phyloP scores from a whole-genome alignment of 2,329 filamentous ascomycete genomes.

The Colletotrichum destructivum region DNA sequence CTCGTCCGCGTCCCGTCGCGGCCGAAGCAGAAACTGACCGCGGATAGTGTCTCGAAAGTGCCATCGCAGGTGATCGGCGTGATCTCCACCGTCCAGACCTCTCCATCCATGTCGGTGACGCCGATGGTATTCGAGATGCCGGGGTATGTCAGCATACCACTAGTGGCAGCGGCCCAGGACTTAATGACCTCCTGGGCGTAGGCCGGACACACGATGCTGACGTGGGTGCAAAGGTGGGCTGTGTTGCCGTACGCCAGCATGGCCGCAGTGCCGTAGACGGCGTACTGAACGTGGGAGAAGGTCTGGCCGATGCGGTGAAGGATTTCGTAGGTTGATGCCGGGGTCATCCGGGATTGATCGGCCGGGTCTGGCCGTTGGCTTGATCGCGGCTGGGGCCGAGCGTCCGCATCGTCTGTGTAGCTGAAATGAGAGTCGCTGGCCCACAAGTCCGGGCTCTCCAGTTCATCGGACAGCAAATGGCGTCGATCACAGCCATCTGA shows the following conservation, averaged over 20 bases:
- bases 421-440: background rate
- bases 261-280: constrained; percentile 62
- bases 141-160: constrained; percentile 49
- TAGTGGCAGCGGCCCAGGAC: constrained; percentile 56
- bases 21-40: constrained; percentile 41
- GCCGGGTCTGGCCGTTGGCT: background rate
- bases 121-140: constrained; percentile 58
- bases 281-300: constrained; percentile 62
- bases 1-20: constrained; percentile 9
- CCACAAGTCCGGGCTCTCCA: background rate
- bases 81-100: constrained; percentile 53
- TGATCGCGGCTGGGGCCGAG: background rate
- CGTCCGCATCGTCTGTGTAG: too few species aligned
- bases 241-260: constrained; percentile 61
- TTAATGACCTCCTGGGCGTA: constrained; percentile 54
- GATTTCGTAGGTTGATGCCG: constrained; percentile 53
- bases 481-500: background rate
- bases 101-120: constrained; percentile 57
- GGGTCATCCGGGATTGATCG: constrained; percentile 45
- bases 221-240: constrained; percentile 47
- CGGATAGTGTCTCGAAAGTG: constrained; percentile 51
- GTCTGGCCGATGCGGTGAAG: constrained; percentile 55
- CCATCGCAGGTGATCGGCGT: constrained; percentile 43
- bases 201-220: constrained; percentile 60
- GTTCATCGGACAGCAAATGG: background rate